A percentile compares a stretch with the other conserved stretches of the same genome.
Conservation (phyloP, 331 rosid species). For the Acacia concinna region DNA sequence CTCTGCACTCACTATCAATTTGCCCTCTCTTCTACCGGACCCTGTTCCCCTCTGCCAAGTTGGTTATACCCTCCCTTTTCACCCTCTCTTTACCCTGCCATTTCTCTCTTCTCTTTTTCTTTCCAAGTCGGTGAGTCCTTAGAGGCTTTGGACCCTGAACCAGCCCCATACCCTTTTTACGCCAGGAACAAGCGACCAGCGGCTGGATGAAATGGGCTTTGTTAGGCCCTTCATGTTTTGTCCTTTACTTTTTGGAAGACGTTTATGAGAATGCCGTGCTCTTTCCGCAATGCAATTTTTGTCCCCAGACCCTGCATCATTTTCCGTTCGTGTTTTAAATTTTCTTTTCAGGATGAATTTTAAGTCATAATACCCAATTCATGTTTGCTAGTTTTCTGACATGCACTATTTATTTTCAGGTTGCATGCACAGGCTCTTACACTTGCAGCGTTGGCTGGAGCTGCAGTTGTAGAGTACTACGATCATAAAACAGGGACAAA, state of each 20-base stretch:
- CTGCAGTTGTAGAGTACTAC: slow-evolving; percentile 82
- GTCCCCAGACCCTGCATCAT: not conserved
- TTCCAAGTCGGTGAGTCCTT: not conserved
- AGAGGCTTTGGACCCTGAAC: not conserved
- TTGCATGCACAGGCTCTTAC: slow-evolving; percentile 98
- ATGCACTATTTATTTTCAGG: slow-evolving; percentile 46
- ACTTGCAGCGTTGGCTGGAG: slow-evolving; percentile 84
- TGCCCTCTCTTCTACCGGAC: not conserved
- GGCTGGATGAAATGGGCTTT: not conserved
- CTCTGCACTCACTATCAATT: not conserved
- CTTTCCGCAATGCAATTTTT: not conserved
- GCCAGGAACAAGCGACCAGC: not conserved
- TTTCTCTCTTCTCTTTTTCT: not conserved
- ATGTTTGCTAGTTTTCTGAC: slow-evolving; percentile 17
- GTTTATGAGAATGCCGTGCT: not conserved
- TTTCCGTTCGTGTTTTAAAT: slow-evolving; percentile 8
- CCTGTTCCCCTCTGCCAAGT: not conserved
- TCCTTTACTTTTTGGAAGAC: not conserved
- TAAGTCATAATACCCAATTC: slow-evolving; percentile 45
- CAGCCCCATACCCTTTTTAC: not conserved
- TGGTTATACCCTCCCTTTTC: not conserved
- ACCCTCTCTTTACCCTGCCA: not conserved
- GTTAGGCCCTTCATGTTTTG: not conserved
- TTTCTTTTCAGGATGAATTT: not conserved
- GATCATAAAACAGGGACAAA: slow-evolving; percentile 56